Base-by-base conservation (phyloP, 768 basidiomycete genomes). In the Leccinum fibrillosum region DNA sequence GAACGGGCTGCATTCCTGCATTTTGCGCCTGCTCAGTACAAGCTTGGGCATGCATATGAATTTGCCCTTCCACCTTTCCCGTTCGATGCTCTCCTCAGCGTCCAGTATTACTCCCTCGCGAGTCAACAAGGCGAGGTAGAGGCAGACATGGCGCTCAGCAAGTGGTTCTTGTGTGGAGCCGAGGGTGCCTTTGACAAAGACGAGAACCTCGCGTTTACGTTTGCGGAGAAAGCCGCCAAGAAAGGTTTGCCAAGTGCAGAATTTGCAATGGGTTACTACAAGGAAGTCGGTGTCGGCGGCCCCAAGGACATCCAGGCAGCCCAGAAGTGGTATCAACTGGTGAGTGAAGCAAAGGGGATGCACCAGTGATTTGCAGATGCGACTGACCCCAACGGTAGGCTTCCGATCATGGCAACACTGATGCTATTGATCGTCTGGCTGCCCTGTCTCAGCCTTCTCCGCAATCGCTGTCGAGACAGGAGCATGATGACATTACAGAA, bases 181-280 rank as follows among this genome's bases (percentile, higher is more conserved):
- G 79, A 81, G 35, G 82, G 82, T 8, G 75, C 78, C 13, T 94
- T 97, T 64, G 90, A 91, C 39, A 93, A 94, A 72, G 92, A 95
- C 70, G 94, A 97, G 69, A 75, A 70, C 1, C 80, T 98, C 3
- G 94, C 96, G 2, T 84, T 84, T 62, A 90, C 87, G 0, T 98
- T 96, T 74, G 96, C 96, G 0, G 88, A 92, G 62, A 95, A 96
- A 74, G 89, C 90, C 0, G 88, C 89, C 0, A 69, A 76, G 49
- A 89, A 86, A 64, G 89, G 86, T 0, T 75, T 96, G 47, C 80
- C 90, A 1, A 86, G 82, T 56, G 96, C 92, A 0, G 90, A 94
- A 70, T 98, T 98, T 70, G 96, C 94, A 1, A 88, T 98, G 84
- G 96, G 95, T 1, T 98, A 98, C 69, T 98, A 96, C 69, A 81